Evolutionary conservation across 2,329 filamentous ascomycete genomes (phyloP), one percentile per base, ranked within the genome.

Genomic region (Rhinocladiella mackenziei): DNA sequence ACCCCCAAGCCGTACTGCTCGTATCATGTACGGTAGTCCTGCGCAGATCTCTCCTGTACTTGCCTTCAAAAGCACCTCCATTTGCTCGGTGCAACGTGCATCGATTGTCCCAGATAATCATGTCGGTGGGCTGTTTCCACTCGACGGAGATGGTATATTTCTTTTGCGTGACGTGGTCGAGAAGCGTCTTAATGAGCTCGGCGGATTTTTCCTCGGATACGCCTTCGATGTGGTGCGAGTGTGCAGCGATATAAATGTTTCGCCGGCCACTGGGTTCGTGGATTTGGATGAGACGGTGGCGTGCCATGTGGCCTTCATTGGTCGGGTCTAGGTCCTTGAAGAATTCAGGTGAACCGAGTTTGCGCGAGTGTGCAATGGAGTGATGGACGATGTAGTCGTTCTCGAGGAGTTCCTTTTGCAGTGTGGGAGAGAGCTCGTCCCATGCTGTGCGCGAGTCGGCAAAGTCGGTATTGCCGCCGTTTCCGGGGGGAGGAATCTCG

Each of bases 71-170:
- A 0, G 58, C 55, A 0, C 75, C 76, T 0, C 65, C 64, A 1
- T 65, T 68, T 0, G 74, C 73, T 3, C 75, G 60, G 58, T 81
- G 77, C 65, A 80, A 66, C 8, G 74, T 71, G 39, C 66, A 70
- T 0, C 72, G 71, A 56, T 81, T 81, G 53, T 81, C 77, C 77
- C 78, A 81, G 17, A 77, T 67, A 15, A 80, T 59, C 48, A 80
- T 39, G 55, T 80, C 77, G 0, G 72, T 67, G 0, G 61, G 55
- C 3, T 68, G 54, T 17, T 69, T 51, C 76, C 76, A 80, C 26
- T 63, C 57, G 3, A 77, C 64, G 4, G 61, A 65, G 9, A 71
- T 46, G 0, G 66, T 59, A 52, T 75, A 74, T 54, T 73, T 71
- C 1, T 65, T 58, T 60, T 73, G 69, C 3, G 66, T 70, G 1